Evolutionary conservation across 805 yeast genomes (phyloP), one percentile per base, ranked within the genome.

Genomic region (Ogataea angusta): DNA sequence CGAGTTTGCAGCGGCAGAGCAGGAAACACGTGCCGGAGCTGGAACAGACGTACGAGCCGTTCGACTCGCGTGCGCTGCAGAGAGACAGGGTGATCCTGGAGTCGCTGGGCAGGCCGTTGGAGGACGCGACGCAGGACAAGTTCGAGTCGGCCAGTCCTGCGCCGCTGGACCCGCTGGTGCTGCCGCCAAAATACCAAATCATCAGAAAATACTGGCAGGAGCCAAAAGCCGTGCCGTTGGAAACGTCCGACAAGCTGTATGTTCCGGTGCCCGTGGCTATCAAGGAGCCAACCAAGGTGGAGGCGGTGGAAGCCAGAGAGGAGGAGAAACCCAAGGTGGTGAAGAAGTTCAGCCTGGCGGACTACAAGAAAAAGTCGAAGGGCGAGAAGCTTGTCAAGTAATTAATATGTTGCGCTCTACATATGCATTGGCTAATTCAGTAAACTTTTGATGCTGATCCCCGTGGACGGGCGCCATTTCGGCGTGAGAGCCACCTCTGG

Each of bases 281-380:
- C 14, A 38, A 30, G 39, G 43, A 39, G 30, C 35, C 38, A 3
- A 23, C 39, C 30, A 47, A 35, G 30, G 43, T 42, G 30, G 38
- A 33, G 36, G 46, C 36, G 29, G 24, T 35, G 18, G 42, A 32
- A 21, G 25, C 38, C 10, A 34, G 33, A 12, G 43, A 50, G 16
- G 51, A 49, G 2, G 60, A 55, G n/a, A 58, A 47, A 23, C 66
- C 67, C 3, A 60, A 61, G 43, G 49, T 61, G 30, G 74, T 71
- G 19, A 79, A 78, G 66, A 83, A 82, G 60, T 67, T 83, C 50
- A 80, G 86, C 34, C 77, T 83, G 57, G 89, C 89, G 1, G 91
- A 83, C 53, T 83, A 83, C 59, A 80, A 79, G 60, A 82, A 76
- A 68, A 60, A 59, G 37, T 59, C 58, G 39, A 57, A 46, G 41